These are phyloP conservation scores for Termitomyces titanicus DNA, from an alignment of 768 basidiomycete genomes.

Conservation along the genomic window DNA sequence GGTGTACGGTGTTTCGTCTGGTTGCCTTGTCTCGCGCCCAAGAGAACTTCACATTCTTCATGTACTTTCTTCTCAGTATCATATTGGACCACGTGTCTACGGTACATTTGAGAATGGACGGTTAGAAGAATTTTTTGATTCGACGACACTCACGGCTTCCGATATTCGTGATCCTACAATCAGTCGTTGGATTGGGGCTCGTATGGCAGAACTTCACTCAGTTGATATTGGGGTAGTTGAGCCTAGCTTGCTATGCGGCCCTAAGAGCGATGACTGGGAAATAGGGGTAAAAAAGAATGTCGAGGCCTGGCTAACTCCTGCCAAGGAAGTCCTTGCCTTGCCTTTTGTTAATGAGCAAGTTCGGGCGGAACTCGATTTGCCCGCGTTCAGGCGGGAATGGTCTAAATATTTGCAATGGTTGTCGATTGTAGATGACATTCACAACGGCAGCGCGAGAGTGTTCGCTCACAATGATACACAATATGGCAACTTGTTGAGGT, in stretches of 20 bases:
- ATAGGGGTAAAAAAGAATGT: conserved; percentile 67
- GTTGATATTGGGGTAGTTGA: conserved; percentile 78
- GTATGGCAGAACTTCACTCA: conserved; percentile 95
- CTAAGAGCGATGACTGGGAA: conserved; percentile 46
- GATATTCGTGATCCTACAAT: conserved; percentile 76
- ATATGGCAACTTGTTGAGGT: conserved; percentile 85
- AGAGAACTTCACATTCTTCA: conserved; percentile 87
- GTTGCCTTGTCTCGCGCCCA: conserved; percentile 81
- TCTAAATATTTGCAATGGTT: conserved; percentile 69
- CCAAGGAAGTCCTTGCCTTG: conserved; percentile 71
- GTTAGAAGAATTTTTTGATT: conserved; percentile 93
- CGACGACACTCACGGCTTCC: conserved; percentile 68
- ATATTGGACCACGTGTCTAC: conserved; percentile 87
- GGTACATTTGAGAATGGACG: conserved; percentile 97
- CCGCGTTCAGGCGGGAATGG: conserved; percentile 62
- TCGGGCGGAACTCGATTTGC: conserved; percentile 58
- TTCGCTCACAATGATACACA: conserved; percentile 96
- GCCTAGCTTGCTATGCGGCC: conserved; percentile 32
- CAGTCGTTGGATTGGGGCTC: conserved; percentile 84
- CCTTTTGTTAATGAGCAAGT: conserved; percentile 43
- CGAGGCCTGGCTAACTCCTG: conserved; percentile 64
- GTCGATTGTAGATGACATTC: conserved; percentile 49
- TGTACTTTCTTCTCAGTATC: conserved; percentile 81
- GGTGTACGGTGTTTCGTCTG: conserved; percentile 88
- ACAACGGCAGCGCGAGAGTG: conserved; percentile 62